Evolutionary conservation across 441 rosid genomes (phyloP).

Genomic region (Pelargonium citronellum): DNA sequence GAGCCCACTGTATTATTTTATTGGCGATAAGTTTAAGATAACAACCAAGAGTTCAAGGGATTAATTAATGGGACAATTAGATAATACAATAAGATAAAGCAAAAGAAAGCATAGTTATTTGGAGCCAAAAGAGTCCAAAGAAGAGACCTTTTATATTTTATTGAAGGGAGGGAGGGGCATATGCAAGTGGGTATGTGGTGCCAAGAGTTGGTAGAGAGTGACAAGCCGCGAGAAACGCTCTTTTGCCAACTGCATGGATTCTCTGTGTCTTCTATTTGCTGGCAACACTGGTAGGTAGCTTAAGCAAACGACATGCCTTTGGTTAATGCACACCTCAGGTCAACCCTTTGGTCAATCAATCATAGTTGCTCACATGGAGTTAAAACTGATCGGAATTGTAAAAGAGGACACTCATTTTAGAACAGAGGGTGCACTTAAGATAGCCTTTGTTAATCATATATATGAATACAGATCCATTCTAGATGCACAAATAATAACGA

Average conservation of each 20-base stretch:
- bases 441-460: too few relatives aligned
- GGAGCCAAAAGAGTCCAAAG: slow-evolving; percentile 28
- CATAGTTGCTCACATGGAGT: not conserved
- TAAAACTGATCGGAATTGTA: too few relatives aligned
- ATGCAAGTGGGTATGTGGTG: slow-evolving; percentile 22
- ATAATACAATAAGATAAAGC: slow-evolving; percentile 22
- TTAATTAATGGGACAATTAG: slow-evolving; percentile 11
- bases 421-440: too few relatives aligned
- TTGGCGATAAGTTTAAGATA: slow-evolving; percentile 9
- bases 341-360: too few relatives aligned
- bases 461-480: too few relatives aligned
- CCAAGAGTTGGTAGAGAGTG: slow-evolving; percentile 28
- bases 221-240: slow-evolving; percentile 26
- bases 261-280: slow-evolving; percentile 16
- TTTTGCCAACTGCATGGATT: slow-evolving; percentile 19
- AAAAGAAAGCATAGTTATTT: slow-evolving; percentile 24
- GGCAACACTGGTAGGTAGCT: slow-evolving; percentile 18
- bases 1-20: slow-evolving; percentile 18
- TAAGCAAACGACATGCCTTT: slow-evolving; percentile 10
- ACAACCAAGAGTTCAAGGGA: slow-evolving; percentile 17
- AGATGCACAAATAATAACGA: too few relatives aligned
- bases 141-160: slow-evolving; percentile 16
- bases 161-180: slow-evolving; percentile 17
- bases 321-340: too few relatives aligned
- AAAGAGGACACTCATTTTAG: too few relatives aligned